Evolutionary conservation across 2,329 filamentous ascomycete genomes (phyloP), one percentile per base, ranked within the genome.

Genomic region (Lasiodiplodia hormozganensis): DNA sequence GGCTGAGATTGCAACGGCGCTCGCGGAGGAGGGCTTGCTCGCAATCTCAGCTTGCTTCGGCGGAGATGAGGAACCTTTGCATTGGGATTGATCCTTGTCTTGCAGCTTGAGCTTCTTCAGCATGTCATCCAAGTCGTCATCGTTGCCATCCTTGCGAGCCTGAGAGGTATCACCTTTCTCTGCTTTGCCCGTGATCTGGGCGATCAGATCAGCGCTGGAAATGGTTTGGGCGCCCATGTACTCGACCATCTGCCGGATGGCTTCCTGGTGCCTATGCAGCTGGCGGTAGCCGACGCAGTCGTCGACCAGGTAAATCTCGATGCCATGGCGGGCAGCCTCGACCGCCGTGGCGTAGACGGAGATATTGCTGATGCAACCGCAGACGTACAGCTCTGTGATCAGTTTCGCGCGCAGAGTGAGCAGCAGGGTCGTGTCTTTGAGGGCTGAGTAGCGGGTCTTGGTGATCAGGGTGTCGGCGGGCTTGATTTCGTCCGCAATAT

Each of bases 331-430:
- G 1, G 93, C 94, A 12, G 95, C 96, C 76, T 97, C 96, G 71
- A 97, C 85, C 3, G 94, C 94, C 0, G 95, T 97, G 8, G 96
- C 95, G 76, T 96, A 94, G 57, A 98, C 90, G 38, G 94, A 94
- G 43, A 96, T 84, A 74, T 98, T 97, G 53, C 91, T 92, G 60
- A 97, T 86, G 54, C 92, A 91, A 25, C 96, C 96, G 75, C 92
- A 96, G 28, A 98, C 87, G 79, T 92, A 97, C 14, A 99, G 83
- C 74, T 97, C 92, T 2, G 94, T 97, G 69, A 97, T 89, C 72
- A 97, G 90, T 71, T 90, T 92, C n/a, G 89, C 89, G n/a, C 94
- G 88, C 56, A 98, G 82, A n/a, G 89, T 85, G 62, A 91, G 85
- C 8, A 98, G 85, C 18, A 98, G 84, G 60, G 87, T 86, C 0